Percentiles rank a stretch among this genome's conserved stretches.
These are phyloP conservation scores for Spirogloea muscicola DNA, from an alignment of 139 green algal genomes.

Conservation along the genomic window DNA sequence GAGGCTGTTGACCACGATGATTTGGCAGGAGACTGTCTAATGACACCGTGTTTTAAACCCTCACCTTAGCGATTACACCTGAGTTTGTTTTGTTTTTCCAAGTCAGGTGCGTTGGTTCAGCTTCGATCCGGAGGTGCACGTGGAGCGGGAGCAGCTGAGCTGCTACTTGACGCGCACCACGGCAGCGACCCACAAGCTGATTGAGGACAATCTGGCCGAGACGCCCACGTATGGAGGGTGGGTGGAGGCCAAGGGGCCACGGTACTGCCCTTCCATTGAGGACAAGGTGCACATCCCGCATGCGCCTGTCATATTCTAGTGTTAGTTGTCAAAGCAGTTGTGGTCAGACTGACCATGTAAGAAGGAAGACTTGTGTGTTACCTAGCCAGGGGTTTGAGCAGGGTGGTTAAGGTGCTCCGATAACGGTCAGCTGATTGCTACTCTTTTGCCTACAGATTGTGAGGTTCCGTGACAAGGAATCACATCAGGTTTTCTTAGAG, in stretches of 20 bases:
- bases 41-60: no score
- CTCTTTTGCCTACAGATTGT: constrained; percentile 70
- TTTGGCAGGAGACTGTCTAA: no score
- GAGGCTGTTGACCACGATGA: no score
- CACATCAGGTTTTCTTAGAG: constrained; percentile 94
- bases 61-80: no score
- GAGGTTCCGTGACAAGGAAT: constrained; percentile 87
- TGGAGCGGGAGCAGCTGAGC: constrained; percentile 69
- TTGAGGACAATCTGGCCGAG: constrained; percentile 79
- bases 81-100: no score
- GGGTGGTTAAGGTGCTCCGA: no score
- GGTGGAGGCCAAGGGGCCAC: constrained; percentile 75
- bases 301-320: no score
- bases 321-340: no score
- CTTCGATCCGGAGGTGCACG: constrained; percentile 77
- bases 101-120: constrained; percentile 87
- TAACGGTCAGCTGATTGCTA: no score
- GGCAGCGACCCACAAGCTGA: constrained; percentile 77
- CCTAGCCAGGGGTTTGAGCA: no score
- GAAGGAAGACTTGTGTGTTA: no score
- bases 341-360: no score
- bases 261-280: constrained; percentile 97
- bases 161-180: constrained; percentile 95
- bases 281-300: constrained; percentile 87
- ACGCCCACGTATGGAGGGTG: constrained; percentile 95